A percentile compares a stretch with the other conserved stretches of the same genome.
Evolutionary conservation across 164 flowering plant genomes (phyloP).

Genomic region (Sedum album): DNA sequence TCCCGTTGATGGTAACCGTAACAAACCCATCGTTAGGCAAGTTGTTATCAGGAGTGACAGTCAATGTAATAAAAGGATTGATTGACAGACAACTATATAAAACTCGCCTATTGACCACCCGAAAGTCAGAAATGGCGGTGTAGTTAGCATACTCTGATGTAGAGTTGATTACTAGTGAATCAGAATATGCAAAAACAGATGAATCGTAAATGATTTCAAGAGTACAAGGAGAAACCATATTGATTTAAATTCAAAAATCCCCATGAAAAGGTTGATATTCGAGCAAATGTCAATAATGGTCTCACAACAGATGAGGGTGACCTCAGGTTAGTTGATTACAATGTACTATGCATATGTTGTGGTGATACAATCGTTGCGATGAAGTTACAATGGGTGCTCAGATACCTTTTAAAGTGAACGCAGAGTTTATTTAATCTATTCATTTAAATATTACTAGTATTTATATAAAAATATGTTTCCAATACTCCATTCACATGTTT

Average conservation of each 20-base stretch:
- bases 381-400: no score
- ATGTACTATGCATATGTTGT: no score
- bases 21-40: conserved; percentile 2
- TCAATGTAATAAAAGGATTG: background rate
- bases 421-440: no score
- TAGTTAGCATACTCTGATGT: background rate
- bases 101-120: background rate
- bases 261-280: background rate
- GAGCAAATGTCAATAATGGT: background rate
- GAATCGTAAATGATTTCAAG: background rate
- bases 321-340: background rate
- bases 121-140: background rate
- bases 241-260: background rate
- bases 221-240: background rate
- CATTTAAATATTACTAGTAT: no score
- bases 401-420: no score
- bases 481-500: no score
- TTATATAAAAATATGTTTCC: no score
- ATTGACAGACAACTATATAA: background rate
- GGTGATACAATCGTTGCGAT: no score
- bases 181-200: background rate
- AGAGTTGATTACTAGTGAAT: background rate
- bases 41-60: background rate
- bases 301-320: background rate
- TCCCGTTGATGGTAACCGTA: background rate